Base-by-base conservation (phyloP, 805 yeast species). In the Spathaspora girioi region DNA sequence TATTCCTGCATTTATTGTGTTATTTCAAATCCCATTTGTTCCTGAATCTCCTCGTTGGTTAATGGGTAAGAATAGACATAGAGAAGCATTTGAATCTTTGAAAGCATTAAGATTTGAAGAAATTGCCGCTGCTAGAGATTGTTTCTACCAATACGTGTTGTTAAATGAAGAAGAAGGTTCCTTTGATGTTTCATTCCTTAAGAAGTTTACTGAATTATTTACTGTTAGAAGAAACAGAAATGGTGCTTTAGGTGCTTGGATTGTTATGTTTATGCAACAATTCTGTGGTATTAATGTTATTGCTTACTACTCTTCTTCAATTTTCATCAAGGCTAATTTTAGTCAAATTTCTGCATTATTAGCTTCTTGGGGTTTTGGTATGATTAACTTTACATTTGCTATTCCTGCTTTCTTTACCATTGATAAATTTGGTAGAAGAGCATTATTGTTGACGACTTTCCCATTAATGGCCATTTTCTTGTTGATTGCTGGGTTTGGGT, bases 251-350 rank as follows among this genome's bases (percentile, higher is more conserved):
- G 96, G 89, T 50, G 82, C 96, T 3, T 86, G 86, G 80, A 78
- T 89, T 56, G 89, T 84, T 53, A 89, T 90, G 83, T 87, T 89
- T 63, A 86, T 86, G 89, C 96, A 89, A 72, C 96, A 89, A 66
- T 87, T 89, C 71, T 89, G 96, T 70, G 96, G 96, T 59, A 82
- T 89, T 66, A 89, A 89, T 62, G 93, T 89, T 49, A 88, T 89
- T 68, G 93, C 96, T 17, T 87, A 88, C 69, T 89, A 87, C 68
- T 86, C 93, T 1, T 84, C 94, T 0, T 76, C 87, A 9, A 89
- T 89, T 52, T 89, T 89, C 69, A 67, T 77, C 19, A 78, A 83
- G 51, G 82, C 91, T 19, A 87, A 86, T 43, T 84, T 86, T 67
- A 67, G 79, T 41, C 81, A 79, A 54, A 74, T 79, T 54, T 75